A percentile compares a stretch with the other conserved stretches of the same genome.
phyloP scores from a whole-genome alignment of 768 basidiomycete species.

The Boletus subcaerulescens region DNA sequence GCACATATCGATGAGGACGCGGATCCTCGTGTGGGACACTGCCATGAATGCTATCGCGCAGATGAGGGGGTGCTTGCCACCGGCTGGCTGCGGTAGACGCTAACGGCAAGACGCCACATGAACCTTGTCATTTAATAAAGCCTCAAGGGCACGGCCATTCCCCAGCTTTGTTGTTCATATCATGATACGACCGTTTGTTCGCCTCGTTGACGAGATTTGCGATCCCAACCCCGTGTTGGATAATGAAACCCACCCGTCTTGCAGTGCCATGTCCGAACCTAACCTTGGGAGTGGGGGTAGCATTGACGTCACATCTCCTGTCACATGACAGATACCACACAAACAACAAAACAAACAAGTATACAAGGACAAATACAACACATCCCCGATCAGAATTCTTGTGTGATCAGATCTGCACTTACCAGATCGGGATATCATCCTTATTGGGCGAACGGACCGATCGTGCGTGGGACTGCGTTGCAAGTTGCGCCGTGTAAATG shows the following conservation, averaged over 20 bases:
- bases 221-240: slow-evolving; percentile 1
- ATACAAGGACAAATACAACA: slow-evolving; percentile 20
- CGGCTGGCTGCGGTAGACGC: slow-evolving; percentile 10
- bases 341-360: slow-evolving; percentile 15
- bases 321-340: slow-evolving; percentile 18
- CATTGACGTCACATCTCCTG: slow-evolving; percentile 22
- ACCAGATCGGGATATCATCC: slow-evolving; percentile 18
- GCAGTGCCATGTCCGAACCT: slow-evolving; percentile 22
- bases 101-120: slow-evolving; percentile 27
- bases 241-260: slow-evolving; percentile 15
- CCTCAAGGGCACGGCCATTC: slow-evolving; percentile 17
- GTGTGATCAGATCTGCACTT: slow-evolving; percentile 28
- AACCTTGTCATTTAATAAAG: slow-evolving; percentile 23
- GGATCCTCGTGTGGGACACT: slow-evolving; percentile 12
- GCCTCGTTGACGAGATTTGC: background rate
- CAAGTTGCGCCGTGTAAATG: slow-evolving; percentile 23
- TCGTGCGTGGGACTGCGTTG: slow-evolving; percentile 5
- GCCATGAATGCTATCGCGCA: slow-evolving; percentile 3
- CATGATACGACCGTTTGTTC: background rate
- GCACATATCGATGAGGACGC: slow-evolving; percentile 7
- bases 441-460: slow-evolving; percentile 19
- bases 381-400: slow-evolving; percentile 36
- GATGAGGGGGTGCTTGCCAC: no score
- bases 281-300: slow-evolving; percentile 11
- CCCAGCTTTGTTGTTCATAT: slow-evolving; percentile 9